These are phyloP conservation scores for Neurospora tetrasperma DNA, from an alignment of 495 filamentous ascomycete species.

Conservation along the genomic window DNA sequence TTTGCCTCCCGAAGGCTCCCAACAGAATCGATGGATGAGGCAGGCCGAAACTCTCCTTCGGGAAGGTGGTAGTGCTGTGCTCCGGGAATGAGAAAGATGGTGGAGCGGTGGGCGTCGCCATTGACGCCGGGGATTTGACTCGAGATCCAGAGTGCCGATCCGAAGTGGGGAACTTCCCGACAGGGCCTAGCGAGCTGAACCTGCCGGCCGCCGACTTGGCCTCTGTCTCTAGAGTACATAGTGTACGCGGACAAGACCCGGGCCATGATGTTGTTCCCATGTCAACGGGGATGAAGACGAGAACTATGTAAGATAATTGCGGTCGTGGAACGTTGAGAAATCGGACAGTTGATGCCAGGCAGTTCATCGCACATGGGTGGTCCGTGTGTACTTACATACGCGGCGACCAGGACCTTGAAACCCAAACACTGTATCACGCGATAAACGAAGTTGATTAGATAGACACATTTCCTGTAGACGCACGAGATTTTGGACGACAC, in stretches of 20 bases:
- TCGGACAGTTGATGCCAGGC: not conserved
- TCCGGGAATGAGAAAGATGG: not conserved
- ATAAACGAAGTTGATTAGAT: not conserved
- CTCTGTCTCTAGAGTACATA: not conserved
- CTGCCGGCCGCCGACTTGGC: not conserved
- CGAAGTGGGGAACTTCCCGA: not conserved
- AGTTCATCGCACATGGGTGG: not conserved
- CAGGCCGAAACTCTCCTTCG: not conserved
- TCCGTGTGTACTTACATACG: not conserved
- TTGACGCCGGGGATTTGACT: not conserved
- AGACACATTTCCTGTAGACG: not conserved
- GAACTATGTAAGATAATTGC: not conserved
- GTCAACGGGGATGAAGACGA: not conserved
- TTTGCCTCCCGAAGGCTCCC: not conserved
- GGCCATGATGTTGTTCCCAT: not conserved
- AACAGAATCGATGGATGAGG: not conserved
- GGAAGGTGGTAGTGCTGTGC: not conserved
- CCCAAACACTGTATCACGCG: not conserved
- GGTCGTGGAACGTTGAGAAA: not conserved
- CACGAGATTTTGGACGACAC: not conserved
- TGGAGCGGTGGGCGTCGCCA: not conserved
- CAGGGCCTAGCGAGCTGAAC: not conserved
- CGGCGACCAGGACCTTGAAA: not conserved
- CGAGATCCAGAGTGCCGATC: not conserved
- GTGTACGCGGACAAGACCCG: not conserved